Base-by-base conservation (phyloP, 2,329 filamentous ascomycete genomes). In the Apiospora rasikravindrae region DNA sequence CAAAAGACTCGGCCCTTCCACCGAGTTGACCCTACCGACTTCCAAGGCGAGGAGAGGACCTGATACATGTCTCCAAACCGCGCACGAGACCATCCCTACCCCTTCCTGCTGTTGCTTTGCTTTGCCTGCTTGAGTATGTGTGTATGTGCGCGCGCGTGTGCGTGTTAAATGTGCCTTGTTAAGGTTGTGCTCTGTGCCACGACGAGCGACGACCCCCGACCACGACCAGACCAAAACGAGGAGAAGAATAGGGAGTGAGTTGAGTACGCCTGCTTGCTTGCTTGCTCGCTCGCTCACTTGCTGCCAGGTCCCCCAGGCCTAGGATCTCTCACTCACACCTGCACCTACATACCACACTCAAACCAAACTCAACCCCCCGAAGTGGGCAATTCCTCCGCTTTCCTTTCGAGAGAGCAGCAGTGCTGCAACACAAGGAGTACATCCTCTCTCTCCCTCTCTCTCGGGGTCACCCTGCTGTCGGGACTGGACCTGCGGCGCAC, bases 401-500 rank as follows among this genome's bases (percentile, higher is more conserved):
- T 68, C 37, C 16, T 49, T 22, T 33, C 16, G 42, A 37, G 42
- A 29, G 44, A 13, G 44, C 67, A 40, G 44, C 24, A 69, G 44
- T 37, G 67, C 44, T 47, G 67, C 44, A 49, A 49, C 44, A 22
- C 42, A 69, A 69, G 24, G 47, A 37, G 67, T 29, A 26, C 66
- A 33, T 29, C 7, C 67, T 49, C 44, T 47, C 44, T 37, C 44
- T 19, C 66, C n/a, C 22, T 2, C 67, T 49, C 44, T 47, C 44
- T 37, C 44, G 44, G 44, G 67, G 44, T 49, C 44, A 69, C 44
- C 44, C 26, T 69, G 67, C 44, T 49, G 67, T 49, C 67, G 44
- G 47, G 42, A 69, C 47, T 49, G 47, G 67, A 69, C 67, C 67
- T 69, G 67, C 26, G 67, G 67, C 67, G 67, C 67, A 69, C 44